These are phyloP conservation scores for Phytopythium vexans DNA, from an alignment of 352 stramenopile species.

Conservation along the genomic window DNA sequence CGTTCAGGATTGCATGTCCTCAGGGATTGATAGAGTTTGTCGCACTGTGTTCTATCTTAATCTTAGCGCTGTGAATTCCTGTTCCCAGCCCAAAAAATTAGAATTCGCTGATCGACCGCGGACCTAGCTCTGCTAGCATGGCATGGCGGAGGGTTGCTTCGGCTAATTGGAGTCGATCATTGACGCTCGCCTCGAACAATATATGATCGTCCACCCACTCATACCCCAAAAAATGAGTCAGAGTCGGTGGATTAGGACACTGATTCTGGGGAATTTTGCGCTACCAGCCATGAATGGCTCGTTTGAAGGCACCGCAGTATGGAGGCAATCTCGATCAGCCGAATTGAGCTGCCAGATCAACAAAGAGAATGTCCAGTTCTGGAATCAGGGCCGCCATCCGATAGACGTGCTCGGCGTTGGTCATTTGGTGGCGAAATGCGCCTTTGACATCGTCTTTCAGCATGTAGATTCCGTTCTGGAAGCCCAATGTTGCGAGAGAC, in stretches of 20 bases:
- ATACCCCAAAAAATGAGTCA: constrained; percentile 14
- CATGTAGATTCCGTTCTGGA: background rate
- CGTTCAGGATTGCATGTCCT: background rate
- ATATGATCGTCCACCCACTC: constrained; percentile 31
- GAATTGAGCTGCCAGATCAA: constrained; percentile 12
- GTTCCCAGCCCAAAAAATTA: constrained; percentile 17
- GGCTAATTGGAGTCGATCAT: constrained; percentile 1
- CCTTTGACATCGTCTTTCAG: constrained; percentile 15
- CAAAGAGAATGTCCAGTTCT: constrained; percentile 2
- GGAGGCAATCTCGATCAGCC: constrained; percentile 9
- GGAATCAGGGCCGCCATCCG: constrained; percentile 12
- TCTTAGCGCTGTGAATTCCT: constrained; percentile 8
- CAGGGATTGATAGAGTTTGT: constrained; percentile 13
- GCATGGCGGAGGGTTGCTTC: constrained; percentile 2
- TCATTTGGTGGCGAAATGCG: constrained; percentile 7
- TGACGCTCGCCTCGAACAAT: constrained; percentile 9
- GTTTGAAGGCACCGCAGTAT: constrained; percentile 8
- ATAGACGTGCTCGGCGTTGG: constrained; percentile 2
- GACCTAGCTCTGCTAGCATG: constrained; percentile 19
- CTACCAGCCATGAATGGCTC: constrained; percentile 12
- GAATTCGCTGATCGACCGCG: constrained; percentile 16
- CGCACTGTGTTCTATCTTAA: constrained; percentile 10
- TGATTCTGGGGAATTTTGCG: constrained; percentile 10
- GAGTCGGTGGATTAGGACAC: constrained; percentile 3
- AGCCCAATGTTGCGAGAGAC: background rate